These are phyloP conservation scores for Botrytis squamosa DNA, from an alignment of 2,329 filamentous ascomycete genomes.

Conservation along the genomic window DNA sequence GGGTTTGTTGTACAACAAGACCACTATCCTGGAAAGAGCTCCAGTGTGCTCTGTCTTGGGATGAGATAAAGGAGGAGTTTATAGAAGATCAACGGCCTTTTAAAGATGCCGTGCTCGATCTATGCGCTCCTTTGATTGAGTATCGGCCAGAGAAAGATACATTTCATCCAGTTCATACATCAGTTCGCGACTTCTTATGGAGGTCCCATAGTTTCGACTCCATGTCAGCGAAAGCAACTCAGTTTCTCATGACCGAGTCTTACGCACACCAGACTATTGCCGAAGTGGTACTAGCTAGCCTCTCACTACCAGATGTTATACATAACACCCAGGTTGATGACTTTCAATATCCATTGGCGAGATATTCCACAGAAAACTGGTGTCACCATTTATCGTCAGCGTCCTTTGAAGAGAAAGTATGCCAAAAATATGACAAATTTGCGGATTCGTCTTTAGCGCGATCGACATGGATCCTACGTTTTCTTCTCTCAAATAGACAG, in stretches of 20 bases:
- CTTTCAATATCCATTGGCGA: conserved; percentile 6
- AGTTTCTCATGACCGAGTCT: conserved; percentile 19
- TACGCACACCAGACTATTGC: conserved; percentile 11
- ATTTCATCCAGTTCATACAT: not conserved
- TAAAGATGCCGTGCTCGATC: conserved; percentile 12
- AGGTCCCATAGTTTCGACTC: conserved; percentile 6
- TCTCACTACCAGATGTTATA: not conserved
- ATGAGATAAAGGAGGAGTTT: not conserved
- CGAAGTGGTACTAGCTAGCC: not conserved
- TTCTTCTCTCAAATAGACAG: conserved; percentile 5
- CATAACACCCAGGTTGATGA: not conserved
- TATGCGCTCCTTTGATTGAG: conserved; percentile 17
- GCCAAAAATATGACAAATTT: conserved; percentile 1
- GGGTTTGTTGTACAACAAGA: conserved; percentile 17
- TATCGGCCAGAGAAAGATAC: conserved; percentile 15
- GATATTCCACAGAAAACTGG: conserved; percentile 19
- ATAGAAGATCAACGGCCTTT: conserved; percentile 13
- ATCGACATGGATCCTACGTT: conserved; percentile 19
- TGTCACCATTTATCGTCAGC: conserved; percentile 17
- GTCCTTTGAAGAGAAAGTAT: not conserved
- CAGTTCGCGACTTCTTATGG: conserved; percentile 10
- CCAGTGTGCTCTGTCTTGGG: conserved; percentile 16
- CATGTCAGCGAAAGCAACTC: conserved; percentile 15
- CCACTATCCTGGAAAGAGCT: conserved; percentile 17
- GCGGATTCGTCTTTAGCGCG: not conserved